These are phyloP conservation scores for Diaporthe citriasiana DNA, from an alignment of 2,329 filamentous ascomycete genomes.

Conservation along the genomic window DNA sequence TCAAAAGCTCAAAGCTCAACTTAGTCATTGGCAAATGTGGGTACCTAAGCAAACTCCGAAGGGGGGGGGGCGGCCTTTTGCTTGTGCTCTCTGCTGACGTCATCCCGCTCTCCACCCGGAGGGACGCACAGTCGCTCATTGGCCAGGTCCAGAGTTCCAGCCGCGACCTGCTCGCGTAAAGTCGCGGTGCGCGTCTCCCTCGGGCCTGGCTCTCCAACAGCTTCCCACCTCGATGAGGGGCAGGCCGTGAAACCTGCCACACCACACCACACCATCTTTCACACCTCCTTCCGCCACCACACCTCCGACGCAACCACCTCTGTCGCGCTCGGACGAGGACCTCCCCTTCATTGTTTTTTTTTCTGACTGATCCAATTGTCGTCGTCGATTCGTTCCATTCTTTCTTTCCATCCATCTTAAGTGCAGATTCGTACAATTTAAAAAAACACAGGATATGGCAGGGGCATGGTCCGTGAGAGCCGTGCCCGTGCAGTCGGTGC, in stretches of 20 bases:
- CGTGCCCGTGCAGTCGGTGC: slow-evolving; percentile 8
- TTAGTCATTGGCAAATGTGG: slow-evolving; percentile 39
- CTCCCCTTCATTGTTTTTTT: background rate
- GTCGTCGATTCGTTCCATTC: background rate
- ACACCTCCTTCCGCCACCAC: background rate
- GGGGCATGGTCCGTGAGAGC: slow-evolving; percentile 12
- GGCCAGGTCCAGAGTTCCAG: background rate
- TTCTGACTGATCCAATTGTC: slow-evolving; percentile 1
- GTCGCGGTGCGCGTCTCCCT: slow-evolving; percentile 41
- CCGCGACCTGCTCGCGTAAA: slow-evolving; percentile 39
- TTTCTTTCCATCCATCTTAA: slow-evolving; percentile 29
- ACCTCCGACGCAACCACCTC: slow-evolving; percentile 9
- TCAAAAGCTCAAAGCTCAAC: slow-evolving; percentile 30
- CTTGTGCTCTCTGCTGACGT: slow-evolving; percentile 32
- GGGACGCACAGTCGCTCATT: slow-evolving; percentile 29
- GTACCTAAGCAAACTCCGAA: slow-evolving; percentile 16
- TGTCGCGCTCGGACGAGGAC: background rate
- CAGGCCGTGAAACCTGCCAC: slow-evolving; percentile 15
- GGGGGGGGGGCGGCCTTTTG: background rate
- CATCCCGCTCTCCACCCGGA: slow-evolving; percentile 25
- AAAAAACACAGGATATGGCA: slow-evolving; percentile 31
- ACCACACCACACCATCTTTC: background rate
- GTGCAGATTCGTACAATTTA: slow-evolving; percentile 20
- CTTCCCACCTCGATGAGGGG: slow-evolving; percentile 37
- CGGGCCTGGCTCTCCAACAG: slow-evolving; percentile 13